These are phyloP conservation scores for Kurtzmaniella quercitrusa DNA, from an alignment of 1,139 yeast species.

Conservation along the genomic window DNA sequence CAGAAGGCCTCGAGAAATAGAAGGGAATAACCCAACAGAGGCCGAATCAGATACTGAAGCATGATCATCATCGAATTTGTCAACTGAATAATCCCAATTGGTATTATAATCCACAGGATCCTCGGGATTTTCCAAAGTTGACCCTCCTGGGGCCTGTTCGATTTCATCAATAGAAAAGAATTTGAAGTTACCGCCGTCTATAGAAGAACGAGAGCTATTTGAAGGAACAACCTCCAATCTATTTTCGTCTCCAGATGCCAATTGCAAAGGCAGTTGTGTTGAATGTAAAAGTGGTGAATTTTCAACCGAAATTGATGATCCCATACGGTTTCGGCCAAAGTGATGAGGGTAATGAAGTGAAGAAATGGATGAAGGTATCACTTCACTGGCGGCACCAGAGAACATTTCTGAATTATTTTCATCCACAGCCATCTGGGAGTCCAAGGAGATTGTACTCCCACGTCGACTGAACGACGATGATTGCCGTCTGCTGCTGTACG, in stretches of 20 bases:
- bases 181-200: conserved; percentile 42
- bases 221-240: conserved; percentile 29
- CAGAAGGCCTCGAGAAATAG: conserved; percentile 2
- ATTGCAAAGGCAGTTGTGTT: not conserved
- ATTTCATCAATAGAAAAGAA: conserved; percentile 83
- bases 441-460: conserved; percentile 39
- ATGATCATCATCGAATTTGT: conserved; percentile 42
- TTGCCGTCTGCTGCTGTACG: conserved; percentile 4
- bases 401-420: conserved; percentile 67
- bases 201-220: conserved; percentile 24
- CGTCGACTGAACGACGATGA: conserved; percentile 15
- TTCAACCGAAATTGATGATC: conserved; percentile 26
- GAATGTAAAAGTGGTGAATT: conserved; percentile 35
- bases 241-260: conserved; percentile 12
- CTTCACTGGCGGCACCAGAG: conserved; percentile 87
- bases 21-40: conserved; percentile 2
- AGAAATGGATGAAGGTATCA: conserved; percentile 85
- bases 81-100: conserved; percentile 57
- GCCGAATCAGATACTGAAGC: conserved; percentile 1
- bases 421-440: conserved; percentile 32
- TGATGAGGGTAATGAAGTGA: conserved; percentile 76
- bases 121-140: conserved; percentile 59
- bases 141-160: conserved; percentile 83
- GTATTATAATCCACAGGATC: conserved; percentile 62
- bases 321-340: conserved; percentile 33